Percentiles rank a stretch among this genome's conserved stretches.
Conservation (phyloP, 2,329 filamentous ascomycete species). For the Xylariaceae sp. region DNA sequence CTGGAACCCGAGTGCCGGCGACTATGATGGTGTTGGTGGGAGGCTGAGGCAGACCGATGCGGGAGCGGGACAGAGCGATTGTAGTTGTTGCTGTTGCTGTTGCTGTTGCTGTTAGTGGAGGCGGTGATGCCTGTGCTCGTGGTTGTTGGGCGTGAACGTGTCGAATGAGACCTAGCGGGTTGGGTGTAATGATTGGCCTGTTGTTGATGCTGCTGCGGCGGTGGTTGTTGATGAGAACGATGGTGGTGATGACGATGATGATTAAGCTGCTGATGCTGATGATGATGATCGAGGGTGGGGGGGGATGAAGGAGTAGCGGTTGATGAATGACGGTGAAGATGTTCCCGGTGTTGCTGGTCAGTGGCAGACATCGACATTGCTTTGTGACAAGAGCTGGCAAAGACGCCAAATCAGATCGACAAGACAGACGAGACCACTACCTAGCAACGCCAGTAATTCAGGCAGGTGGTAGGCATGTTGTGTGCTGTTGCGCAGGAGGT, state of each 20-base stretch:
- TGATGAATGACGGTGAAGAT: slow-evolving; percentile 26
- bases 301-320: slow-evolving; percentile 30
- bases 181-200: slow-evolving; percentile 13
- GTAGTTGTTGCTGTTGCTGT: slow-evolving; percentile 18
- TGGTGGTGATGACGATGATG: slow-evolving; percentile 23
- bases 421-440: slow-evolving; percentile 14
- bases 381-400: slow-evolving; percentile 17
- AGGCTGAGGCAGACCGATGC: slow-evolving; percentile 29
- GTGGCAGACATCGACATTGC: slow-evolving; percentile 34
- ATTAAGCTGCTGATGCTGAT: slow-evolving; percentile 17
- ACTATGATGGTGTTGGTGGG: slow-evolving; percentile 38
- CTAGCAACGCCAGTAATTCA: slow-evolving; percentile 6
- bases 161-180: slow-evolving; percentile 37
- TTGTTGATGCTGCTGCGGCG: slow-evolving; percentile 11
- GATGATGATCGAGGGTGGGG: slow-evolving; percentile 30
- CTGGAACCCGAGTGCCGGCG: slow-evolving; percentile 35
- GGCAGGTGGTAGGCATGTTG: slow-evolving; percentile 18
- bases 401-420: slow-evolving; percentile 6
- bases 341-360: slow-evolving; percentile 27
- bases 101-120: slow-evolving; percentile 12
- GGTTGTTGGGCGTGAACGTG: slow-evolving; percentile 36
- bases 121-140: slow-evolving; percentile 25
- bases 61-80: slow-evolving; percentile 23
- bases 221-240: slow-evolving; percentile 10
- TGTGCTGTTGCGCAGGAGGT: not conserved